Percentiles rank a stretch among this genome's conserved stretches.
Evolutionary conservation across 805 yeast genomes (phyloP).

Genomic region (Wickerhamiella occidentalis): DNA sequence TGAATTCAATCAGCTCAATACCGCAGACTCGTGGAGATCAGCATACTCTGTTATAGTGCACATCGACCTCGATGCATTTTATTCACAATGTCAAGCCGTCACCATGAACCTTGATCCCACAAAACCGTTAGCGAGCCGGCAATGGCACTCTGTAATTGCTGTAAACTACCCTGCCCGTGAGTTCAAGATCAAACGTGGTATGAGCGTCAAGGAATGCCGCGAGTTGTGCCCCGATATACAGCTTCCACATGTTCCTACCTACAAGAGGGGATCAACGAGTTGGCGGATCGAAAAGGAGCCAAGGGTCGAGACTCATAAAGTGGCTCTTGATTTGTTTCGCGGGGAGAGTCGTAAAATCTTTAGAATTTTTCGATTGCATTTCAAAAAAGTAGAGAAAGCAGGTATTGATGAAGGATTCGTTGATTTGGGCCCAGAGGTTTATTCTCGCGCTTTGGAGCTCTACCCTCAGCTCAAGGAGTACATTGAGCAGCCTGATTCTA

Average conservation of each 20-base stretch:
- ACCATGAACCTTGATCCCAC: slow-evolving; percentile 50
- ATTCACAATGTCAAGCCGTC: slow-evolving; percentile 85
- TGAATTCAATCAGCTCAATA: slow-evolving; percentile 7
- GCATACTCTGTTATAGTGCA: slow-evolving; percentile 73
- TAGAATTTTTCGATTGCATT: slow-evolving; percentile 45
- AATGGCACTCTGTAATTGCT: slow-evolving; percentile 84
- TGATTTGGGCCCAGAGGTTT: slow-evolving; percentile 63
- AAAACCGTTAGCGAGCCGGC: slow-evolving; percentile 88
- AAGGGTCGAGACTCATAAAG: slow-evolving; percentile 51
- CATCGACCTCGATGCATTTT: slow-evolving; percentile 88
- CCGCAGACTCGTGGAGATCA: slow-evolving; percentile 33
- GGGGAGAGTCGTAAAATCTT: slow-evolving; percentile 74
- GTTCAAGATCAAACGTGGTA: slow-evolving; percentile 72
- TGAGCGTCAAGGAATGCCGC: slow-evolving; percentile 51
- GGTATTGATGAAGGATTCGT: slow-evolving; percentile 89
- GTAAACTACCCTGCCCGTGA: slow-evolving; percentile 71
- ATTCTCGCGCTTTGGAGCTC: slow-evolving; percentile 30
- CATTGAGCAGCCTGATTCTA: slow-evolving; percentile 2
- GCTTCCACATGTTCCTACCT: slow-evolving; percentile 88
- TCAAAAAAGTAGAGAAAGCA: slow-evolving; percentile 76
- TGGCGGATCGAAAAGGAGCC: slow-evolving; percentile 60
- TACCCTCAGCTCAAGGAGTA: slow-evolving; percentile 41
- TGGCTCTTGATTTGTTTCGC: slow-evolving; percentile 81
- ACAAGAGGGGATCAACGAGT: slow-evolving; percentile 67
- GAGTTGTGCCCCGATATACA: slow-evolving; percentile 64